Evolutionary conservation across 768 basidiomycete genomes (phyloP), one percentile per base, ranked within the genome.

Genomic region (Epithele typhae): DNA sequence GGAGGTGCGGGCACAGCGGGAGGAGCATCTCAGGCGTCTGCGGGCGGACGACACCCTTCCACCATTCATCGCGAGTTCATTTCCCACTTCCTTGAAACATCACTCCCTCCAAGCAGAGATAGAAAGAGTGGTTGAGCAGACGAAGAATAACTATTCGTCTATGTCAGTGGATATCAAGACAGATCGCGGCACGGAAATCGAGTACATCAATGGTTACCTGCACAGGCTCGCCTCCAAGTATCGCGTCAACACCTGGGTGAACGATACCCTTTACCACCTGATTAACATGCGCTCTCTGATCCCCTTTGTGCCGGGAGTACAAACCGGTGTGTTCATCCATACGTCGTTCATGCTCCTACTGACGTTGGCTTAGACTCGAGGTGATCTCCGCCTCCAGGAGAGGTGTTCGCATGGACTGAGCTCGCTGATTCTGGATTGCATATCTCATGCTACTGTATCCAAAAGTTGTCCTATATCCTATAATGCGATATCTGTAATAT

Each of bases 201-300:
- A 85, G 15, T 88, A 70, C 57, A 71, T 96, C 57, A 92, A 89
- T 49, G 93, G 94, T 4, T 90, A 92, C 62, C 64, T 98, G 40
- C 59, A 81, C 23, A 65, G 68, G 7, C 66, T 92, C 7, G 94
- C 86, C 21, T 55, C 65, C 38, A 63, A 70, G 32, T 76, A 84
- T 54, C 66, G 69, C 5, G 68, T 92, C 24, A 63, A 66, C 15
- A 85, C 82, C 59, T 79, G 81, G 5, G 70, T 75, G 21, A 87
- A 72, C 46, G 61, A 71, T 2, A 67, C 71, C n/a, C 68, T 90
- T 38, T 59, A 73, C 30, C 68, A 80, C 42, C 68, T 89, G 52
- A 67, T 88, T 50, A 76, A 76, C 56, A 68, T 85, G 72, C 78
- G 82, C 42, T 63, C 64, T 33, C 57, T 63, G 11, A 72, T 85